These are phyloP conservation scores for Hypomontagnella monticulosa DNA, from an alignment of 495 filamentous ascomycete species.

Conservation along the genomic window DNA sequence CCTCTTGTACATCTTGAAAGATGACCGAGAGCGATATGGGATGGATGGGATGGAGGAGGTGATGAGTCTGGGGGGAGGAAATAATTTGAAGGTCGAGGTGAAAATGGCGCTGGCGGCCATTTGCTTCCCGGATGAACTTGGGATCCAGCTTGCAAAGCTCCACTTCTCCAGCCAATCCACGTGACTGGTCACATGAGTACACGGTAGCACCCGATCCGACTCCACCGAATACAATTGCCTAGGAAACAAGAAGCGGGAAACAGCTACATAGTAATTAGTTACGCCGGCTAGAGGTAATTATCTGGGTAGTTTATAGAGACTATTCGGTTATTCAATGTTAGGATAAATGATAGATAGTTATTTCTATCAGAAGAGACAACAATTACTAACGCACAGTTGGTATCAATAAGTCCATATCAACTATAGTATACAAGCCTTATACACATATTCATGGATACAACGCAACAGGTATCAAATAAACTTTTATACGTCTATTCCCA, in stretches of 20 bases:
- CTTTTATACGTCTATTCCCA: slow-evolving; percentile 26
- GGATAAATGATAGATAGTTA: too few relatives aligned
- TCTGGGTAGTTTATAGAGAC: too few relatives aligned
- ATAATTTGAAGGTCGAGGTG: slow-evolving; percentile 48
- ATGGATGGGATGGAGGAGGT: slow-evolving; percentile 55
- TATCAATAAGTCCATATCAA: too few relatives aligned
- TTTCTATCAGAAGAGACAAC: too few relatives aligned
- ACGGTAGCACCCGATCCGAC: slow-evolving; percentile 33
- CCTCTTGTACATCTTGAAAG: slow-evolving; percentile 89
- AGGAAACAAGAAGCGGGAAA: neutral
- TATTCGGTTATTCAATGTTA: too few relatives aligned
- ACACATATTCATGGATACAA: too few relatives aligned
- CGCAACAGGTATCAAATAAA: neutral
- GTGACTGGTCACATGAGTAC: slow-evolving; percentile 40
- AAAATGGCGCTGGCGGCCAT: slow-evolving; percentile 45
- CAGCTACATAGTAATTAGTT: neutral
- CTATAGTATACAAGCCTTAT: too few relatives aligned
- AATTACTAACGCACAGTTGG: too few relatives aligned
- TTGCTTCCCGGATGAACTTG: slow-evolving; percentile 34
- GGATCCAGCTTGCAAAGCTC: slow-evolving; percentile 20
- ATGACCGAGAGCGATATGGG: slow-evolving; percentile 60
- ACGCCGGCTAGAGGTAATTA: neutral
- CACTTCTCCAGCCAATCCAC: slow-evolving; percentile 22
- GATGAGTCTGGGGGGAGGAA: slow-evolving; percentile 47
- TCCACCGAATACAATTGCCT: slow-evolving; percentile 6